These are phyloP conservation scores for Fraxinus sp. DNA, from an alignment of 305 asterid species.

Conservation along the genomic window DNA sequence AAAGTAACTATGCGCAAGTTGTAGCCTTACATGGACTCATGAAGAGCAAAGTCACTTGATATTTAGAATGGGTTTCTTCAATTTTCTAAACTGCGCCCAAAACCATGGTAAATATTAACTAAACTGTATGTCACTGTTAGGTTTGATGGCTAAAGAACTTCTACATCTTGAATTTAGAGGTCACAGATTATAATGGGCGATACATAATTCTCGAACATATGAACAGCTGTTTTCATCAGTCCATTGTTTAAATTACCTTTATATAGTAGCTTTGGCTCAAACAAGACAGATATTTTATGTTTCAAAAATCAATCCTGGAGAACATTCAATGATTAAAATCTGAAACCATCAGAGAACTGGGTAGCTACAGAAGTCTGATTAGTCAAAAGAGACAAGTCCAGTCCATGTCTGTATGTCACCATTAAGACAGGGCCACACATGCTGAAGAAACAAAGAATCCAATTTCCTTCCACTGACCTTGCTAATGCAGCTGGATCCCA, in stretches of 20 bases:
- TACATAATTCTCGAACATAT: neutral
- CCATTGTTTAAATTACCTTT: neutral
- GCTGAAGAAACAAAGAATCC: neutral
- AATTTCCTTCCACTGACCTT: constrained; percentile 38
- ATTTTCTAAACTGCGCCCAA: neutral
- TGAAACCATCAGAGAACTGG: neutral
- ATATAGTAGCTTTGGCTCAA: neutral
- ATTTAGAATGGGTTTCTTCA: neutral
- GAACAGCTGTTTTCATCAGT: neutral
- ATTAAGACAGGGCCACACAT: neutral
- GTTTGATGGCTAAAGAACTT: neutral
- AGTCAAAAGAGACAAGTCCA: neutral
- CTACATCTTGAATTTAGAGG: neutral
- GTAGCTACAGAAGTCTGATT: neutral
- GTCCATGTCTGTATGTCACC: neutral
- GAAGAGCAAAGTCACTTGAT: neutral
- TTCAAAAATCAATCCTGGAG: neutral
- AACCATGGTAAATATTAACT: neutral
- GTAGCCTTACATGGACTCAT: neutral
- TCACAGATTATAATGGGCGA: neutral
- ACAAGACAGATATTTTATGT: neutral
- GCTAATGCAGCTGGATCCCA: constrained; percentile 88
- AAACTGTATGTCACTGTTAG: neutral
- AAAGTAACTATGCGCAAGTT: neutral
- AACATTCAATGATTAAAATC: neutral